phyloP scores from a whole-genome alignment of 192 early-diverging fungal species.

The Phycomyces nitens region DNA sequence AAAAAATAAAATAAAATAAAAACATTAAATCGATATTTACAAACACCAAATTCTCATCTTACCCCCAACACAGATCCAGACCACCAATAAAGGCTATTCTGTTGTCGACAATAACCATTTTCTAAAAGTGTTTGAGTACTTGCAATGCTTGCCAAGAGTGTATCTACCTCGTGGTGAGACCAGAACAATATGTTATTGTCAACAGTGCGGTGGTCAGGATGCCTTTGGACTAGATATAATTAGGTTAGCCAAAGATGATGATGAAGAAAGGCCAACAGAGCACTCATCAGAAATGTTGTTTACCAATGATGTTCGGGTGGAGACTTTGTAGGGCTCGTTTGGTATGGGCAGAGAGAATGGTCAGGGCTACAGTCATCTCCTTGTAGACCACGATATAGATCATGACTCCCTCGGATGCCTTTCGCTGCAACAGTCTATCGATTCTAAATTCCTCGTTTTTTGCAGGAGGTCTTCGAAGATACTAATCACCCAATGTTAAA shows the following conservation, averaged over 20 bases:
- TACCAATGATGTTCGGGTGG: slow-evolving; percentile 73
- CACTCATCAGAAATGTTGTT: no score
- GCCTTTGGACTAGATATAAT: slow-evolving; percentile 57
- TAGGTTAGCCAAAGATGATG: background rate
- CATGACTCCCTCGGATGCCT: slow-evolving; percentile 80
- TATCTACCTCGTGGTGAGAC: slow-evolving; percentile 70
- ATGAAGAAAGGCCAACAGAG: no score
- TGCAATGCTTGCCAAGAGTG: background rate
- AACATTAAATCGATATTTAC: no score
- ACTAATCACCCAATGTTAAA: slow-evolving; percentile 33
- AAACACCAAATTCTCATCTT: background rate
- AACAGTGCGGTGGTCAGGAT: slow-evolving; percentile 74
- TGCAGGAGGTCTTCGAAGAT: slow-evolving; percentile 69
- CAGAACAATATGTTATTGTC: slow-evolving; percentile 76
- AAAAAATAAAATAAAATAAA: background rate
- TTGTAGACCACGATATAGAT: slow-evolving; percentile 86
- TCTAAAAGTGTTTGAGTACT: slow-evolving; percentile 31
- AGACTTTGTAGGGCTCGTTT: slow-evolving; percentile 67
- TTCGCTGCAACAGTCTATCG: slow-evolving; percentile 73
- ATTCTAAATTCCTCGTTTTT: slow-evolving; percentile 75
- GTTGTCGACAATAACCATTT: slow-evolving; percentile 78
- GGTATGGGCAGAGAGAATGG: slow-evolving; percentile 70
- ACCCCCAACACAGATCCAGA: slow-evolving; percentile 83
- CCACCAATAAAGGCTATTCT: slow-evolving; percentile 83
- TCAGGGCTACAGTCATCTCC: slow-evolving; percentile 74